A percentile compares a stretch with the other conserved stretches of the same genome.
These are phyloP conservation scores for Sanguinoderma infundibulare DNA, from an alignment of 1,284 basidiomycete species.

Conservation along the genomic window DNA sequence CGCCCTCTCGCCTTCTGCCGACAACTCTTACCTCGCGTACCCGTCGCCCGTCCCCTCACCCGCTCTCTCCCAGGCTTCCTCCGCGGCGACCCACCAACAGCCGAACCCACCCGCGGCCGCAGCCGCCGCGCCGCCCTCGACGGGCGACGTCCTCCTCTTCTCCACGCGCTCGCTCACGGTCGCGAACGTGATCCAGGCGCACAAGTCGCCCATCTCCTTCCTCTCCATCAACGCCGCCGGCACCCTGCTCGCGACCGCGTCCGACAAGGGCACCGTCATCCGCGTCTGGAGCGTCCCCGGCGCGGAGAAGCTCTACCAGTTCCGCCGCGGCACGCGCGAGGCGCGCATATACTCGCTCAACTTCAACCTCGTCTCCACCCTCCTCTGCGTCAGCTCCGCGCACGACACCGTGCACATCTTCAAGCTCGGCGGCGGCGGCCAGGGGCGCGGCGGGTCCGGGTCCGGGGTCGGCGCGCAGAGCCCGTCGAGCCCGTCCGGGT, in stretches of 20 bases:
- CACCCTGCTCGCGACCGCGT: conserved; percentile 91
- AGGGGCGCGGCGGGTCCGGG: background rate
- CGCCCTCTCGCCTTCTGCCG: conserved; percentile 94
- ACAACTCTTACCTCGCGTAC: conserved; percentile 94
- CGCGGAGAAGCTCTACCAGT: conserved; percentile 94
- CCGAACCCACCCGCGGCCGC: conserved; percentile 28
- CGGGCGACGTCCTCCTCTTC: conserved; percentile 93
- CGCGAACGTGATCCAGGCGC: conserved; percentile 95
- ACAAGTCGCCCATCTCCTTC: conserved; percentile 92
- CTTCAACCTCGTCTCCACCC: conserved; percentile 85
- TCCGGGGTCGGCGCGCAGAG: conserved; percentile 24
- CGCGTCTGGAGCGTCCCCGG: conserved; percentile 92
- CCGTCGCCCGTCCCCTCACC: conserved; percentile 93
- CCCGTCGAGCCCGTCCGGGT: conserved; percentile 62
- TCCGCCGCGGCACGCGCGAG: conserved; percentile 87
- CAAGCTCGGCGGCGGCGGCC: conserved; percentile 63
- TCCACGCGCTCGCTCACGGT: conserved; percentile 91
- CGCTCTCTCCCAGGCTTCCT: conserved; percentile 53
- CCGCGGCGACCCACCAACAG: conserved; percentile 39
- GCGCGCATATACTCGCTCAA: conserved; percentile 91
- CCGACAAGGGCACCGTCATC: conserved; percentile 97
- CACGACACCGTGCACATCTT: conserved; percentile 99
- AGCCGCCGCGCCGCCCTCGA: conserved; percentile 48
- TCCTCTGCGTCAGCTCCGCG: conserved; percentile 90
- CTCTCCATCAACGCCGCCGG: conserved; percentile 89